These are phyloP conservation scores for Termitomyces sp. DNA, from an alignment of 768 basidiomycete species.

Conservation along the genomic window DNA sequence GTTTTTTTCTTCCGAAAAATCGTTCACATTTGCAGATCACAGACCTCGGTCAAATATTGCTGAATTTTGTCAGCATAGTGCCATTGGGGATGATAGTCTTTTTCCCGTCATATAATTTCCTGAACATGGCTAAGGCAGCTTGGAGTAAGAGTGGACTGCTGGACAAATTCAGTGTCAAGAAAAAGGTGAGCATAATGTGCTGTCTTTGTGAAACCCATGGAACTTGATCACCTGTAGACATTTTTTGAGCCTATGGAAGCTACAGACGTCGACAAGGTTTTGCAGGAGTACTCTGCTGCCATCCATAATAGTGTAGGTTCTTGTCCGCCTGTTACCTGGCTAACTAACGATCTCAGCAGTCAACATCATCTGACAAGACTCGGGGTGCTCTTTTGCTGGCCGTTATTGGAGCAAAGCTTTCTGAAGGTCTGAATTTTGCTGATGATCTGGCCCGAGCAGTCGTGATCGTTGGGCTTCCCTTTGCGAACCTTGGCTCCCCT, in stretches of 20 bases:
- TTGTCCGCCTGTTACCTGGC: not conserved
- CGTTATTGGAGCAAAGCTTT: slow-evolving; percentile 96
- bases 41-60: slow-evolving; percentile 80
- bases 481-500: slow-evolving; percentile 86
- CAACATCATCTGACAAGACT: slow-evolving; percentile 24
- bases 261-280: slow-evolving; percentile 65
- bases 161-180: slow-evolving; percentile 61
- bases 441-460: slow-evolving; percentile 85
- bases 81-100: slow-evolving; percentile 93
- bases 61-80: slow-evolving; percentile 76
- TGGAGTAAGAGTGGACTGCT: slow-evolving; percentile 69
- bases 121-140: slow-evolving; percentile 57
- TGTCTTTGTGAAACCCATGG: not conserved
- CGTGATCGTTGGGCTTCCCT: slow-evolving; percentile 86
- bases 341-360: not conserved
- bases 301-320: slow-evolving; percentile 19
- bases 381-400: slow-evolving; percentile 85
- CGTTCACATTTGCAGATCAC: slow-evolving; percentile 43
- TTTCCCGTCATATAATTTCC: slow-evolving; percentile 86
- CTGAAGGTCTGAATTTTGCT: slow-evolving; percentile 81
- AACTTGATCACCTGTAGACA: slow-evolving; percentile 44
- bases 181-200: slow-evolving; percentile 48
- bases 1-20: not conserved
- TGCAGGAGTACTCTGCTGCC: slow-evolving; percentile 69
- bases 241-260: slow-evolving; percentile 84